Percentiles rank a stretch among this genome's conserved stretches.
phyloP scores from a whole-genome alignment of 2,329 filamentous ascomycete genomes.

The Fusarium brevicatenulatum region DNA sequence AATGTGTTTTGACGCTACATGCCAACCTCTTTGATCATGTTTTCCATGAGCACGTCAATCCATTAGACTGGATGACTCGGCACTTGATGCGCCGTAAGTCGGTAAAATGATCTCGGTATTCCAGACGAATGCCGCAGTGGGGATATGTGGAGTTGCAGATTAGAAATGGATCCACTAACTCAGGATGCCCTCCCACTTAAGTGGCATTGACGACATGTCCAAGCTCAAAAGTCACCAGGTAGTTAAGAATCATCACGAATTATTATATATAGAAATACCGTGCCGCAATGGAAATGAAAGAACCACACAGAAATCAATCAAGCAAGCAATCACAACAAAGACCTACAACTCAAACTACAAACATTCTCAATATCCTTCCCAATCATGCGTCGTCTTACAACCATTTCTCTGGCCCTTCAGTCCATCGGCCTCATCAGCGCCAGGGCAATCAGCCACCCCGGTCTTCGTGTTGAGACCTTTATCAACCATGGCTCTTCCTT shows the following conservation, averaged over 20 bases:
- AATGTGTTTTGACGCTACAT: too few relatives aligned
- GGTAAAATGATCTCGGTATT: neutral
- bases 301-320: neutral
- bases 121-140: neutral
- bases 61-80: neutral
- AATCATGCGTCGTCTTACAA: neutral
- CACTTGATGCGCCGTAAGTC: neutral
- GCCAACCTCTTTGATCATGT: too few relatives aligned
- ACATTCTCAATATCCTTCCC: neutral
- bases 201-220: too few relatives aligned
- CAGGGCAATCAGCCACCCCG: neutral
- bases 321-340: too few relatives aligned
- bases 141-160: neutral
- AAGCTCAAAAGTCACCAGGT: neutral
- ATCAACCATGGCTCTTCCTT: neutral
- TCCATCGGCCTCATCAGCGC: neutral
- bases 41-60: accelerated
- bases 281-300: accelerated
- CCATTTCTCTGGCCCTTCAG: neutral
- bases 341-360: neutral
- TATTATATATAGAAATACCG: neutral
- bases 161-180: neutral
- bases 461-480: neutral
- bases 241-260: accelerated
- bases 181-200: neutral